Evolutionary conservation across 371 early-diverging fungal genomes (phyloP), one percentile per base, ranked within the genome.

Genomic region (Rhizopus sp.): DNA sequence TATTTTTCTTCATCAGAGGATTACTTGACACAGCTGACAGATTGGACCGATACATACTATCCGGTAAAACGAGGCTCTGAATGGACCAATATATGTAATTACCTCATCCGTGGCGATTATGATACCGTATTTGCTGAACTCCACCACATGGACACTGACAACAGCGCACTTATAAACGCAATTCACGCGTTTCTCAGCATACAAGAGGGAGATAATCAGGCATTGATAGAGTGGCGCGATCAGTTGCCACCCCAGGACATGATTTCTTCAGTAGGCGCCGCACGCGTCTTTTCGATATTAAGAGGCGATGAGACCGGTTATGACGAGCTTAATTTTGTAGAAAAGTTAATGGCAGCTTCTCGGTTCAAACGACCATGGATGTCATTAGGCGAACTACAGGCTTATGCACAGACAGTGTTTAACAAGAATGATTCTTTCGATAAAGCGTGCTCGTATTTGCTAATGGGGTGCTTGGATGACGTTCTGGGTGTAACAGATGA

Each of bases 401-500:
- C 31, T 15, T 29, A 40, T n/a, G 47, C 46, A 17, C 61, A 57
- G 32, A n/a, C 7, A 4, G 34, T 57, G 1, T 1, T 48, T 0
- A 8, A 17, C 12, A 12, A 16, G 1, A 8, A 40, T 8, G 13
- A 31, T 0, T 10, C 17, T 16, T 6, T 37, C 0, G 39, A 41
- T 12, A 23, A 2, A 15, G 31, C 44, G 23, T 45, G 48, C 42
- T 35, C 45, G 10, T 48, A 33, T 23, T 32, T 65, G 1, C 7
- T 61, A 17, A 40, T 53, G 47, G 59, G 62, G 0, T 48, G 30
- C 4, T 41, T 62, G 23, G 66, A 66, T 41, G 57, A 58, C 23
- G 66, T 55, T 0, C 50, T 66, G 54, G 51, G 41, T 6, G 5
- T 4, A 0, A 35, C n/a, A 0, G 6, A 50, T 9, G 52, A 64